Conservation (phyloP, 129 eudicot species). For the Chrysanthemum seticuspe region DNA sequence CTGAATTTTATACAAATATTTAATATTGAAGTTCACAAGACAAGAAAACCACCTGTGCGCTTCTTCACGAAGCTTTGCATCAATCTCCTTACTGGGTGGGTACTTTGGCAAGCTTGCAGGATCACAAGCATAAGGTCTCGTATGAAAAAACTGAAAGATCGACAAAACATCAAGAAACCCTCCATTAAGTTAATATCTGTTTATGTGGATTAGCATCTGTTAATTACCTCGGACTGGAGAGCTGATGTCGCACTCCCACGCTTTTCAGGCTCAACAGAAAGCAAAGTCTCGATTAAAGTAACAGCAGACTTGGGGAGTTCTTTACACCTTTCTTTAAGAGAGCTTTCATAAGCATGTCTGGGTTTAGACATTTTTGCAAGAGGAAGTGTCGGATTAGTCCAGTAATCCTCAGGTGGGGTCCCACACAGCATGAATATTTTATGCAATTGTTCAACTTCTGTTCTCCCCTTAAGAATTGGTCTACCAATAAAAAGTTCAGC, state of each 20-base stretch:
- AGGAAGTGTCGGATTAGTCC: slow-evolving; percentile 65
- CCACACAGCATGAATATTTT: slow-evolving; percentile 89
- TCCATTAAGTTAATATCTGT: not conserved
- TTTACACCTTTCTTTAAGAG: slow-evolving; percentile 63
- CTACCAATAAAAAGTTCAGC: slow-evolving; percentile 72
- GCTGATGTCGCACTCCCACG: slow-evolving; percentile 76
- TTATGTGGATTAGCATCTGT: not conserved
- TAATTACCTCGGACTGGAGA: slow-evolving; percentile 61
- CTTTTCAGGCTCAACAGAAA: slow-evolving; percentile 62
- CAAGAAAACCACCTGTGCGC: slow-evolving; percentile 46
- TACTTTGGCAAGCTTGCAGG: slow-evolving; percentile 80
- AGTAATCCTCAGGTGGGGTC: slow-evolving; percentile 71
- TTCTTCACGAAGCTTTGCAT: slow-evolving; percentile 71
- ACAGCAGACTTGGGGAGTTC: slow-evolving; percentile 70
- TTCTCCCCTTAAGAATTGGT: slow-evolving; percentile 83
- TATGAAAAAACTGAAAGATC: slow-evolving; percentile 58
- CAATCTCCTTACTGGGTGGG: slow-evolving; percentile 90
- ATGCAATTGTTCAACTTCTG: slow-evolving; percentile 94
- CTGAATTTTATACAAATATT: not conserved
- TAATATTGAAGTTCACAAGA: not conserved
- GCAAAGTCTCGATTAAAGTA: slow-evolving; percentile 51
- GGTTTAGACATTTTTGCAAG: slow-evolving; percentile 87
- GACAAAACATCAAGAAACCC: slow-evolving; percentile 17
- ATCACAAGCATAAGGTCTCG: slow-evolving; percentile 76
- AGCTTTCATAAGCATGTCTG: slow-evolving; percentile 64